Conservation (phyloP, 2,329 filamentous ascomycete genomes). For the Botryosphaeria dothidea region DNA sequence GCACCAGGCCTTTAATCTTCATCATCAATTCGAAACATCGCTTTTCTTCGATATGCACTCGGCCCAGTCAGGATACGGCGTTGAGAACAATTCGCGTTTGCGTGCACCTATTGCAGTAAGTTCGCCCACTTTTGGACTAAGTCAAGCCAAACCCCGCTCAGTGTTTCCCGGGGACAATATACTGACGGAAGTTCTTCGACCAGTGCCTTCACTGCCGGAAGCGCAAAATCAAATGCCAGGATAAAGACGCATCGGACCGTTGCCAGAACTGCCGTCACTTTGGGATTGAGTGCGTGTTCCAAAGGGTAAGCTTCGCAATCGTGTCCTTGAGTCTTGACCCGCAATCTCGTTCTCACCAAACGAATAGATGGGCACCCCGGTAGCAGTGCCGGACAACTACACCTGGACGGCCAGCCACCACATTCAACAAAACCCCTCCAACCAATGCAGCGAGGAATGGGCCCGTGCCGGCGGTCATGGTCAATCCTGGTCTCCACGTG, state of each 20-base stretch:
- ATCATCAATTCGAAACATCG: not conserved
- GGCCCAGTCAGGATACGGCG: not conserved
- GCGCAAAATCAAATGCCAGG: constrained; percentile 4
- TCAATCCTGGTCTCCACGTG: not conserved
- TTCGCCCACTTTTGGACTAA: not conserved
- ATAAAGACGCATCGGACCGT: not conserved
- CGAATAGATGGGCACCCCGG: not conserved
- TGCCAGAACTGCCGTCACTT: not conserved
- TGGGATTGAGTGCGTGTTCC: not conserved
- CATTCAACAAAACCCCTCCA: not conserved
- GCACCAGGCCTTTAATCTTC: not conserved
- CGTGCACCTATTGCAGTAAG: constrained; percentile 1
- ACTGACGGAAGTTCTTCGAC: not conserved
- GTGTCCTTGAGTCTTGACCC: no score
- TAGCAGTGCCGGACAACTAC: not conserved
- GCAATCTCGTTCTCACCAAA: not conserved
- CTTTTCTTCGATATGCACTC: not conserved
- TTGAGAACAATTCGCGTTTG: not conserved
- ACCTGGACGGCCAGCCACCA: not conserved
- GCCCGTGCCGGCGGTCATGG: not conserved
- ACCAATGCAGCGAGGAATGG: not conserved
- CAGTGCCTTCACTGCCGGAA: constrained; percentile 5
- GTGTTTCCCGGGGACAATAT: not conserved
- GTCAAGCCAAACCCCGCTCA: not conserved
- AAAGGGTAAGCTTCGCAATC: not conserved